Evolutionary conservation across 805 yeast genomes (phyloP).

Genomic region (Yamadazyma sp.): DNA sequence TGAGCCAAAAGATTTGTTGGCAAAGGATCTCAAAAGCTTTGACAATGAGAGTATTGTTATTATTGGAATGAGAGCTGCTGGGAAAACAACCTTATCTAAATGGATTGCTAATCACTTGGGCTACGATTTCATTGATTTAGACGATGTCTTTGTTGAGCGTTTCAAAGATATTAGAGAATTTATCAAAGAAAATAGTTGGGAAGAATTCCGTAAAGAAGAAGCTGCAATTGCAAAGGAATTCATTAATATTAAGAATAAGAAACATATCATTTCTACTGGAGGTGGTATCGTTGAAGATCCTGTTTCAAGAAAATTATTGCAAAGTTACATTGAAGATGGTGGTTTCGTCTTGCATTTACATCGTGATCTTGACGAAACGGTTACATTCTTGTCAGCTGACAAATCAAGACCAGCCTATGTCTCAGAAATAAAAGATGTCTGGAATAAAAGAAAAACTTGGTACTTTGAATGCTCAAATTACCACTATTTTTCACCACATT

Average conservation of each 20-base stretch:
- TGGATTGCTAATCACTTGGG: conserved; percentile 74
- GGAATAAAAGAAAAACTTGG: conserved; percentile 77
- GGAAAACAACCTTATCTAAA: conserved; percentile 81
- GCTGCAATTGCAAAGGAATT: conserved; percentile 50
- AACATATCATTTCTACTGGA: conserved; percentile 84
- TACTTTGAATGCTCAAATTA: conserved; percentile 78
- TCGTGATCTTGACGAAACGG: conserved; percentile 79
- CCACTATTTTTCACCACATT: conserved; percentile 73
- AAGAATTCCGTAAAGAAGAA: conserved; percentile 73
- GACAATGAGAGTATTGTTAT: conserved; percentile 62
- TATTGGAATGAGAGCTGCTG: conserved; percentile 98
- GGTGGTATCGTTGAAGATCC: conserved; percentile 90
- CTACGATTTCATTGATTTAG: conserved; percentile 72
- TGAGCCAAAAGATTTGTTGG: conserved; percentile 40
- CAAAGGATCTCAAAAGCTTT: conserved; percentile 8
- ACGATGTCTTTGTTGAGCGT: conserved; percentile 60
- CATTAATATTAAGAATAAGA: conserved; percentile 37
- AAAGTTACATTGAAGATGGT: conserved; percentile 49
- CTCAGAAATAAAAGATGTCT: conserved; percentile 77
- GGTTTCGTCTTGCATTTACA: conserved; percentile 90
- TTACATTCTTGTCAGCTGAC: conserved; percentile 71
- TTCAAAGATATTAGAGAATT: conserved; percentile 55
- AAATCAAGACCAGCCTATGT: conserved; percentile 84
- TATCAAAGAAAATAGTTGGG: conserved; percentile 78
- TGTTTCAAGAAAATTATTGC: conserved; percentile 62